Percentiles rank a stretch among this genome's conserved stretches.
phyloP scores from a whole-genome alignment of 2,329 filamentous ascomycete species.

The Ophiostoma pallidulum region DNA sequence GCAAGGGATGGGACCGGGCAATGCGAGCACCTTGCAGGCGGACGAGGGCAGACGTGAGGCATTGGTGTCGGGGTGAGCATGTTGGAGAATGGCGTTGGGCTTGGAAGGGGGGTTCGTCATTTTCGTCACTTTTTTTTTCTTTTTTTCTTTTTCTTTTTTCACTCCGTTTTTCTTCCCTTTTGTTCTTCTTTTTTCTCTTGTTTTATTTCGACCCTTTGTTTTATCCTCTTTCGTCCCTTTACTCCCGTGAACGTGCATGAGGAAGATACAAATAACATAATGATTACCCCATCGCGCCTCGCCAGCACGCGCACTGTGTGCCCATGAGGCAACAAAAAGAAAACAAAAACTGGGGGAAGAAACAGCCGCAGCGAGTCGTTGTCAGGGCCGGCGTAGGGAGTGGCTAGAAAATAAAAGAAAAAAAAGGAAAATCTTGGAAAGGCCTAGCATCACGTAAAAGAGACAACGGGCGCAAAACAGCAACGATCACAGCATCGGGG shows the following conservation, averaged over 20 bases:
- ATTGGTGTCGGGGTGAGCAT: too few relatives aligned
- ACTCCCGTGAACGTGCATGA: too few relatives aligned
- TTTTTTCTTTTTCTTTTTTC: background rate
- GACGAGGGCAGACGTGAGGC: too few relatives aligned
- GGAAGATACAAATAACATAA: conserved; percentile 8
- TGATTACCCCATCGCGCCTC: conserved; percentile 15
- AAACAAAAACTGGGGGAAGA: background rate
- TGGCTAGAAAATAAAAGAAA: background rate
- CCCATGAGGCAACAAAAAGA: background rate
- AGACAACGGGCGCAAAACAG: background rate
- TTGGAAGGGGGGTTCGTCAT: too few relatives aligned
- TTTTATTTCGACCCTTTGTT: too few relatives aligned
- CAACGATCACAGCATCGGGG: conserved; percentile 1
- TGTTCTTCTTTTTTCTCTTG: too few relatives aligned
- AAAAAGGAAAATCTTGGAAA: background rate
- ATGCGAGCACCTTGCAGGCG: too few relatives aligned
- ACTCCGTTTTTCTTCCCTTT: background rate
- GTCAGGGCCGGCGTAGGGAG: too few relatives aligned
- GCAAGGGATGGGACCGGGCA: too few relatives aligned
- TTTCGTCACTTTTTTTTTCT: background rate
- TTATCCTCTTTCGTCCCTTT: too few relatives aligned
- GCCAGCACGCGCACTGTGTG: background rate
- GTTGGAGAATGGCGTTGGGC: too few relatives aligned
- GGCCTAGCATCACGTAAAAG: conserved; percentile 8
- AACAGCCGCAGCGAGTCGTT: background rate